Base-by-base conservation (phyloP, 1,284 basidiomycete species). In the Porodaedalea pini region DNA sequence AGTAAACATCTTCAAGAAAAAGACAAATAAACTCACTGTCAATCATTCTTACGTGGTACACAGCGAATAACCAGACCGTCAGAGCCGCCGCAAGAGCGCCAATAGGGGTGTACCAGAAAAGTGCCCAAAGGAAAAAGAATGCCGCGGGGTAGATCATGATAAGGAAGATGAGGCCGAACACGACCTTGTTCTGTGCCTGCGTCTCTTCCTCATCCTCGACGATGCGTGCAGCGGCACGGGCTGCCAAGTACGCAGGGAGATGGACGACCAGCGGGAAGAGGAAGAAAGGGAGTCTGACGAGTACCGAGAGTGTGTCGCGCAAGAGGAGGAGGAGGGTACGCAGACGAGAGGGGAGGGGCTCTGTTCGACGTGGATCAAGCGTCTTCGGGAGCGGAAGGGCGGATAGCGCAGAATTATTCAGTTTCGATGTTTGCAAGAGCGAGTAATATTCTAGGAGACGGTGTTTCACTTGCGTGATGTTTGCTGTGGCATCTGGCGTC, bases 101-200 rank as follows among this genome's bases (percentile, higher is more conserved):
- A 15, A 79, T 57, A 4, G 78, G 73, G 1, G 86, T 88, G 61
- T 86, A 88, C 73, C 80, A 80, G 59, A 95, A 79, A 36, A 93
- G 69, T 11, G 86, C 83, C 89, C 92, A 94, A 17, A 94, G 73
- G 63, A 85, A 80, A 69, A 90, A 83, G 75, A 96, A 96, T 32
- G 85, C 71, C 17, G 83, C 69, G n/a, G 91, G 87, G 73, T 95
- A 96, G 43, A 88, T 84, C 64, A 92, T 69, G 61, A 90, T 68
- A 45, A 88, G 75, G 51, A 92, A 80, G 48, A 94, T 66, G 23
- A 96, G 69, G 1, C 92, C 91, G 63, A 94, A 85, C 11, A 90
- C 84, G 41, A 95, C 83, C 75, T 97, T 95, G 74, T 89, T 94
- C 75, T 95, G 92, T 36, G 93, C 94, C 71, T 92, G 90, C 3